Conservation (phyloP, 106 monocot genomes). For the Phalaenopsis equestris region DNA sequence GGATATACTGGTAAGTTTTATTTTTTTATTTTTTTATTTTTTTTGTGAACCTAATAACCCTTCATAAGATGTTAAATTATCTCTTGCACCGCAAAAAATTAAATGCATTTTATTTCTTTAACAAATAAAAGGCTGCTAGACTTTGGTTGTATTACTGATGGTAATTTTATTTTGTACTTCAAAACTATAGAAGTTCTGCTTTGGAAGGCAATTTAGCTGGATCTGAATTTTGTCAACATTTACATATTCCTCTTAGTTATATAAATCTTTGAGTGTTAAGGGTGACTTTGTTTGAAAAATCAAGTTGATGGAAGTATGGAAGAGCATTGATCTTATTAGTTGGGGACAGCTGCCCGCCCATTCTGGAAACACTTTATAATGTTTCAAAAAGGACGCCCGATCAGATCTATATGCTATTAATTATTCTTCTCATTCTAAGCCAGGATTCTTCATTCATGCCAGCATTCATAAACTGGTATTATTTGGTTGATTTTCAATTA, state of each 20-base stretch:
- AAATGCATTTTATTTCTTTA: too few relatives aligned
- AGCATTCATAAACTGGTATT: too few relatives aligned
- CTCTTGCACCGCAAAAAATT: too few relatives aligned
- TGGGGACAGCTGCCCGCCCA: constrained; percentile 68
- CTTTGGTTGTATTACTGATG: neutral
- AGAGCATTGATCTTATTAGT: neutral
- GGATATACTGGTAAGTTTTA: constrained; percentile 77
- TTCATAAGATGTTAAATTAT: neutral
- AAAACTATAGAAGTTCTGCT: too few relatives aligned
- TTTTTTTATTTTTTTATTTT: too few relatives aligned
- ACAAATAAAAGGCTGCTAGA: neutral
- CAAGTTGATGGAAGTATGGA: neutral
- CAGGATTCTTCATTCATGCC: too few relatives aligned
- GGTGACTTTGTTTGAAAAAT: neutral
- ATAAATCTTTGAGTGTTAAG: neutral
- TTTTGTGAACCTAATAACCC: neutral
- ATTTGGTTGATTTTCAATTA: too few relatives aligned
- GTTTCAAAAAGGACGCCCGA: constrained; percentile 26
- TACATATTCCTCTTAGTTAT: neutral
- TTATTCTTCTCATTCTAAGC: too few relatives aligned
- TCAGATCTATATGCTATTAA: too few relatives aligned
- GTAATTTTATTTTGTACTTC: too few relatives aligned
- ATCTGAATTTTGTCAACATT: neutral
- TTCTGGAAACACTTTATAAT: constrained; percentile 94
- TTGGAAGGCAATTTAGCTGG: neutral